Evolutionary conservation across 2,329 filamentous ascomycete species (phyloP).

Genomic region (Colletotrichum sp.): DNA sequence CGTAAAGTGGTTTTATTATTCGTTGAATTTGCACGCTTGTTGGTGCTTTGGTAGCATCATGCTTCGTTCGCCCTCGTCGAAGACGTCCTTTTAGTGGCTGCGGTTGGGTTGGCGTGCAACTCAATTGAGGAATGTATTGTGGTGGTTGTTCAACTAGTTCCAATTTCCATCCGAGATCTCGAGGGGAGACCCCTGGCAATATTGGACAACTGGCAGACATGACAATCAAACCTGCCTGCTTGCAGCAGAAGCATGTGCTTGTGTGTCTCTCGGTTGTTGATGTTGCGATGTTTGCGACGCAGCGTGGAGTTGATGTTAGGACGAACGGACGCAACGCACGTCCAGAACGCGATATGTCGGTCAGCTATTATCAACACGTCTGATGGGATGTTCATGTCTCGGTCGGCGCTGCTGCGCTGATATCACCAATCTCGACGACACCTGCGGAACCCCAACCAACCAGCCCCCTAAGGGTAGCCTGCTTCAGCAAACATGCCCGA

Average conservation of each 20-base stretch:
- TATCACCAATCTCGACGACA: neutral
- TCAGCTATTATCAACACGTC: neutral
- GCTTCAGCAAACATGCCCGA: neutral
- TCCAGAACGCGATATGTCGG: neutral
- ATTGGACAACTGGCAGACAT: constrained; percentile 21
- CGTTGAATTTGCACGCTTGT: neutral
- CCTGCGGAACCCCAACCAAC: neutral
- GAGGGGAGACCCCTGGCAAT: constrained; percentile 21
- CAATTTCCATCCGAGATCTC: constrained; percentile 14
- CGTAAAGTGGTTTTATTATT: constrained; percentile 19
- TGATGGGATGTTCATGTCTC: neutral
- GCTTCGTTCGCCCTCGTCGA: neutral
- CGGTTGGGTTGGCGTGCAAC: constrained; percentile 4
- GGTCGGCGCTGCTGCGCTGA: neutral
- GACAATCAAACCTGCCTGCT: constrained; percentile 14
- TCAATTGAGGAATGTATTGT: constrained; percentile 5
- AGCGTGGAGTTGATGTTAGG: neutral
- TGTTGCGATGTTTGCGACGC: neutral
- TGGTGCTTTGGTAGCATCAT: neutral
- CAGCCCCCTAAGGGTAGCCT: neutral
- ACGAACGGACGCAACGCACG: neutral
- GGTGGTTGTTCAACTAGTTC: neutral
- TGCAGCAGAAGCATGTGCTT: constrained; percentile 11
- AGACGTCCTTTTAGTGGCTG: neutral
- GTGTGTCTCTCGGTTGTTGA: constrained; percentile 8